Evolutionary conservation across 257 asterid genomes (phyloP).

Genomic region (Petunia axillaris): DNA sequence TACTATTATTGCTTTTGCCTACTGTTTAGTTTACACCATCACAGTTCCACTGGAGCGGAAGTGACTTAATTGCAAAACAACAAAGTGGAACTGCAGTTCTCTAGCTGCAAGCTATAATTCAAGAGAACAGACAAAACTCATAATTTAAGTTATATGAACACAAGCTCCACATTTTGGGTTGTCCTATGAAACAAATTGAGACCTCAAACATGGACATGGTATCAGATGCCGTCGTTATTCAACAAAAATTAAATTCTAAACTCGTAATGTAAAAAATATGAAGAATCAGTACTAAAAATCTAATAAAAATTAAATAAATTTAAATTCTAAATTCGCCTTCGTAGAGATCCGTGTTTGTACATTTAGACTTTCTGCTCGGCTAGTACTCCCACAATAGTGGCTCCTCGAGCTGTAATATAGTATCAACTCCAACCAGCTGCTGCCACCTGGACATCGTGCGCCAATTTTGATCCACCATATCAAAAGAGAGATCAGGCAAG

Average conservation of each 20-base stretch:
- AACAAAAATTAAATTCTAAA: not conserved
- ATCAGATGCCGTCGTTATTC: not conserved
- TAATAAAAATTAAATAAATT: too few species aligned
- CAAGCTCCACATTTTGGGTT: slow-evolving; percentile 17
- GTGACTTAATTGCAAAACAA: not conserved
- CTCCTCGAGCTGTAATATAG: slow-evolving; percentile 66
- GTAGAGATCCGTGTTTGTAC: too few species aligned
- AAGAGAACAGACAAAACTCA: not conserved
- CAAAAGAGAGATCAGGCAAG: slow-evolving; percentile 74
- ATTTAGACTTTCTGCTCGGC: not conserved
- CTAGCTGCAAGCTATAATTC: not conserved
- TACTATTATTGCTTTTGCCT: too few species aligned
- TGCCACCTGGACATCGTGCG: slow-evolving; percentile 65
- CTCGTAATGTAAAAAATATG: too few species aligned
- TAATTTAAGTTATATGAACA: not conserved
- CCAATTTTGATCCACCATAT: slow-evolving; percentile 35
- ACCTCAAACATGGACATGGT: slow-evolving; percentile 18
- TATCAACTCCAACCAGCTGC: slow-evolving; percentile 55
- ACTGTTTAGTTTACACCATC: not conserved
- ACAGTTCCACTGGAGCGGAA: not conserved
- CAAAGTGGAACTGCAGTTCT: not conserved
- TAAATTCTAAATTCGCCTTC: too few species aligned
- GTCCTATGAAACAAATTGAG: not conserved
- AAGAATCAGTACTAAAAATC: too few species aligned
- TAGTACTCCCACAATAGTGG: slow-evolving; percentile 59